These are phyloP conservation scores for Sarocladium brachiariae DNA, from an alignment of 2,329 filamentous ascomycete genomes.

Conservation along the genomic window DNA sequence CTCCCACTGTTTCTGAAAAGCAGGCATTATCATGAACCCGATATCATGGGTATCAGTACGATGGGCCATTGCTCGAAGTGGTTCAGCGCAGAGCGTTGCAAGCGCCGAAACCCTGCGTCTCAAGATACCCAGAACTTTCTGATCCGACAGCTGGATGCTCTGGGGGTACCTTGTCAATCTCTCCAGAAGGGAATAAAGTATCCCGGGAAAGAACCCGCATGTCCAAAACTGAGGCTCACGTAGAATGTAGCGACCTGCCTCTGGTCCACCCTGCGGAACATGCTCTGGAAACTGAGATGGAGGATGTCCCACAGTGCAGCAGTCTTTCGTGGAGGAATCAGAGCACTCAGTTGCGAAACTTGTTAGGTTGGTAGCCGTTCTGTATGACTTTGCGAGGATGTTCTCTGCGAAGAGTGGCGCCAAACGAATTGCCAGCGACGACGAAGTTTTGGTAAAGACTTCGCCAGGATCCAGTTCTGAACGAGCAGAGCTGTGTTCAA, in stretches of 20 bases:
- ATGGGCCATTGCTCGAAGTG: constrained; percentile 26
- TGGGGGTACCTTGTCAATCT: constrained; percentile 24
- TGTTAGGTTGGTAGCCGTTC: not conserved
- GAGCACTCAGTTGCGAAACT: not conserved
- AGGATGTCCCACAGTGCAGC: not conserved
- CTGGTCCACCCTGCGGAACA: constrained; percentile 14
- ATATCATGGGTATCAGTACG: constrained; percentile 47
- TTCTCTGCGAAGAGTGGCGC: not conserved
- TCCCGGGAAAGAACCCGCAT: constrained; percentile 32
- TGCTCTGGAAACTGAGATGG: constrained; percentile 14
- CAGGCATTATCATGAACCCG: constrained; percentile 46
- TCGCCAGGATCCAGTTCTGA: too few species aligned
- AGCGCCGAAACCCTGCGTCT: constrained; percentile 25
- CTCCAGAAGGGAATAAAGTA: constrained; percentile 27
- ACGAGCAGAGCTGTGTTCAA: too few species aligned
- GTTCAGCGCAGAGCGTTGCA: constrained; percentile 30
- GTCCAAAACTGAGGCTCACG: constrained; percentile 24
- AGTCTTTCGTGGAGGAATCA: not conserved
- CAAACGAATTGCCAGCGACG: too few species aligned
- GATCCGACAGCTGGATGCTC: not conserved
- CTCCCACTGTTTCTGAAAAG: constrained; percentile 41
- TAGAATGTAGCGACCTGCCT: constrained; percentile 13
- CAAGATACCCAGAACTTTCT: not conserved
- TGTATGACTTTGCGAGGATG: not conserved
- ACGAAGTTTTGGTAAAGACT: too few species aligned